Base-by-base conservation (phyloP, 441 rosid genomes). In the Jatropha multifida region DNA sequence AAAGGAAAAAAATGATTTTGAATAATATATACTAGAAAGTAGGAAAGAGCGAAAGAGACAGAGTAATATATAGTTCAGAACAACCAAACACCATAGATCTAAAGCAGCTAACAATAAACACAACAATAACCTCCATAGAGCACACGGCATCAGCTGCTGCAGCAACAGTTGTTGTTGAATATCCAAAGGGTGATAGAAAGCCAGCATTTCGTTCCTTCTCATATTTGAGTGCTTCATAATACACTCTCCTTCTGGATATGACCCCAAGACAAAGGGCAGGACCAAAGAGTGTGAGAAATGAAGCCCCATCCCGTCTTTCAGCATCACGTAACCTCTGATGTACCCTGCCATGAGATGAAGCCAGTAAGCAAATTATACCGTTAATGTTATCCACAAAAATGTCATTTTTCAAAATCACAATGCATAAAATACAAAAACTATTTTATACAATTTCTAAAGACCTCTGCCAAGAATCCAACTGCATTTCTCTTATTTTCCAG, bases 181-280 rank as follows among this genome's bases (percentile, higher is more conserved):
- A 93, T 82, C 98, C 96, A 79, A 94, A 91, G 15, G 97, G 94
- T 72, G 98, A 91, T 27, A 90, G 72, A 80, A 91, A 89, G 77
- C 96, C 99, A 76, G 87, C 96, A 86, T 93, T 93, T 61, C 90
- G 79, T 86, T 94, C 94, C 83, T 86, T 93, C 78, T 89, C 98
- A 37, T 91, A 94, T 76, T 81, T 80, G 72, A 90, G 83, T 63
- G 92, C 90, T 86, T 93, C 98, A 72, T 76, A 71, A 83, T 90
- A 81, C 62, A 93, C 90, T 78, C 88, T 89, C 85, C 99, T 93
- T 82, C 93, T 89, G 4, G 98, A 93, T 85, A 94, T 78, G 69
- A 92, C 85, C 76, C 97, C 98, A 76, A 94, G 90, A 76, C 79
- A 74, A 74, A 94, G 90, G 59, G 88, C 90, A 18, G 91, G 86